Base-by-base conservation (phyloP, 441 rosid genomes). In the Capsella rubella region DNA sequence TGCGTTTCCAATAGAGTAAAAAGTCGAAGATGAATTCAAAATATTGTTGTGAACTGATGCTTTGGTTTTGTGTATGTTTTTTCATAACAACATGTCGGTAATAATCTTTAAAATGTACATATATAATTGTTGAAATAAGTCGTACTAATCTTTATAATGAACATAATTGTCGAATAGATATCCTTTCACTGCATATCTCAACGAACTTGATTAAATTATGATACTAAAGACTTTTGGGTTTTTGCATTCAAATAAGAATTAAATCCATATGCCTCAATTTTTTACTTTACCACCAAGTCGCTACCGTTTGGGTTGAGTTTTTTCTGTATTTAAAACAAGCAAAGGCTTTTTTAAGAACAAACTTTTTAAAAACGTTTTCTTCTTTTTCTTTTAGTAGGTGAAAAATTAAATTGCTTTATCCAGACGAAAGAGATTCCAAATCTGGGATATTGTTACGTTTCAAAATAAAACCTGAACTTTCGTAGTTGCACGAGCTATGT, bases 401-500 rank as follows among this genome's bases (percentile, higher is more conserved):
- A 29, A 49, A 64, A 21, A 71, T 51, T 71, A 55, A 40, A 64
- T 71, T 64, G 50, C 62, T 50, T 65, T 21, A 64, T 64, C 31
- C 59, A 29, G 64, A 71, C 64, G 53, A 58, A 71, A 65, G 43
- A 66, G 80, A 65, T 65, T 66, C 45, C 45, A 72, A 66, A 59
- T 65, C 73, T 65, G 67, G 12, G 11, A 29, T 32, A 71, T 40
- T 15, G 49, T 64, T 42, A 77, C 76, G 12, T 13, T 50, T 57
- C 42, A 52, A 47, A 43, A 57, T 7, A 58, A 51, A 58, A 49
- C 67, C 68, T 77, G 80, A 77, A 77, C 52, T 65, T 64, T 59
- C 80, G 59, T 77, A 71, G 69, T 72, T 66, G 80, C 80, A 77
- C 80, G 80, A 77, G 73, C 80, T 71, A 72, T 64, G 63, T 72